Evolutionary conservation across 2,329 filamentous ascomycete species (phyloP), one percentile per base, ranked within the genome.

Genomic region (Talaromyces albobiverticillius): DNA sequence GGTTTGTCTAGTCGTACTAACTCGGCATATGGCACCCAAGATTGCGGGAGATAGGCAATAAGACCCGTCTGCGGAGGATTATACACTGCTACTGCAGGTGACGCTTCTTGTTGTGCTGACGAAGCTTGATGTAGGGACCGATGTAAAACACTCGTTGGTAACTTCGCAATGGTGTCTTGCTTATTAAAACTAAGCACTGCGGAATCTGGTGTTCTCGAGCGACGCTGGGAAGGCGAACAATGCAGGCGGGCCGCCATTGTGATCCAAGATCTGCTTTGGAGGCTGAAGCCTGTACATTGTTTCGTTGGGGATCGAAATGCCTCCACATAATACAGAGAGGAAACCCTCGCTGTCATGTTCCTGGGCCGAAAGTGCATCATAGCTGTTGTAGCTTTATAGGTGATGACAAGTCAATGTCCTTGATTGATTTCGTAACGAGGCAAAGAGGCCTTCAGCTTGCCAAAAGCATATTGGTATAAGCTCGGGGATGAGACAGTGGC

Each of bases 11-110:
- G 67, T 14, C 80, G 79, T 51, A 80, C 72, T 13, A 59, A 45
- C 40, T 59, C 57, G 22, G 57, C 57, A 40, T 82, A 83, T 3
- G 80, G 80, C 34, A 82, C 71, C 78, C 79, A 82, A 60, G 76
- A 72, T 6, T 59, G 61, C 1, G 79, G 79, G 9, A 82, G 61
- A 38, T 62, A 68, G 11, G 76, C 74, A 46, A 80, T 60, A 16
- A 80, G 47, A 5, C 77, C 78, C 2, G 64, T 76, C 16, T 67
- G 72, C 1, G 77, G 77, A 11, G 73, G 72, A n/a, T 62, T 67
- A 60, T 80, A 79, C 54, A 67, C 67, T 38, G 64, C 54, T 38
- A 46, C 45, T 20, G 46, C 46, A 14, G 34, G 16, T 22, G 46
- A 20, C 23, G 40, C 36, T 29, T 26, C 29, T 32, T 29, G 26